Evolutionary conservation across 306 rosid genomes (phyloP).

Genomic region (Glycine latifolia): DNA sequence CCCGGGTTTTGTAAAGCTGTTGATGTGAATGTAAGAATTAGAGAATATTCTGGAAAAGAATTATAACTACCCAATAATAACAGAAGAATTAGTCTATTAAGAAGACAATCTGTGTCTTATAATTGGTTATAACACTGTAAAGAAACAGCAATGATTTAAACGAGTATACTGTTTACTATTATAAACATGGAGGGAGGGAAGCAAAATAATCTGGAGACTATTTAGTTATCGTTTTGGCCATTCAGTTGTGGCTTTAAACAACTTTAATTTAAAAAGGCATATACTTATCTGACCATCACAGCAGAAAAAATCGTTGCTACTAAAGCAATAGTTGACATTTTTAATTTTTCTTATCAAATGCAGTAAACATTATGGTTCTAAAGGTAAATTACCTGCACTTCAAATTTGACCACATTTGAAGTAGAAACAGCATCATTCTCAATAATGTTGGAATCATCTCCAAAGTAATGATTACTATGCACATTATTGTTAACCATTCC

Average conservation of each 20-base stretch:
- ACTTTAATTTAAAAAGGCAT: not conserved
- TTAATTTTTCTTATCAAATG: constrained; percentile 24
- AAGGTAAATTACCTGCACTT: constrained; percentile 77
- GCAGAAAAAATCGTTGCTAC: not conserved
- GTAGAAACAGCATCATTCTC: constrained; percentile 66
- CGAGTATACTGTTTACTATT: not conserved
- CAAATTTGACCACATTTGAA: constrained; percentile 86
- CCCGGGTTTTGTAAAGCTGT: constrained; percentile 89
- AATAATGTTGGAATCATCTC: constrained; percentile 67
- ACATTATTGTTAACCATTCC: constrained; percentile 68
- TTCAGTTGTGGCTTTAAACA: constrained; percentile 2
- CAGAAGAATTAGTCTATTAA: not conserved
- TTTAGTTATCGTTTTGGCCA: not conserved
- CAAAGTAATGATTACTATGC: constrained; percentile 67
- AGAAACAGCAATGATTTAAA: constrained; percentile 28
- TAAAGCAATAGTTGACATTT: not conserved
- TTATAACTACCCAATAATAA: constrained; percentile 10
- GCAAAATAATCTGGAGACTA: constrained; percentile 24
- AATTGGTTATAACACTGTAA: constrained; percentile 4
- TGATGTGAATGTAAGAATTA: constrained; percentile 12
- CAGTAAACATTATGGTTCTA: constrained; percentile 2
- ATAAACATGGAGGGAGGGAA: not conserved
- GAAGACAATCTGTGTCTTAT: not conserved
- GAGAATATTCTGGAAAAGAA: constrained; percentile 13
- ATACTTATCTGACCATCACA: constrained; percentile 2